Base-by-base conservation (phyloP, 768 basidiomycete species). In the Russula dissimulans region DNA sequence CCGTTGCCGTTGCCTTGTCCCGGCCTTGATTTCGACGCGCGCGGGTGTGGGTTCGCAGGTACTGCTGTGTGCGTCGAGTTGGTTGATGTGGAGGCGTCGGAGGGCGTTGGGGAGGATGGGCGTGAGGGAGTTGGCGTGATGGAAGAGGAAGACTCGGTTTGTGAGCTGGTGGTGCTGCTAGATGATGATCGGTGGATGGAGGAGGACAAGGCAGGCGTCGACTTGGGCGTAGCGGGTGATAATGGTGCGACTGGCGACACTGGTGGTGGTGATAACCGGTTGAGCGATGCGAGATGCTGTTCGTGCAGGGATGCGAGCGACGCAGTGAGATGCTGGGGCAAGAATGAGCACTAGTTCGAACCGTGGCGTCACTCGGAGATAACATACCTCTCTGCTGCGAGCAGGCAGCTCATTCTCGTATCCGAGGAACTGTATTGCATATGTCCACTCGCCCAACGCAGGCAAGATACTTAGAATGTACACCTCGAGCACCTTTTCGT, bases 391-490 rank as follows among this genome's bases (percentile, higher is more conserved):
- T 71, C 81, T 77, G 52, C 70, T 74, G 18, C 76, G 72, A 1
- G 69, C 39, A 15, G 39, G 39, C 12, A 41, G 39, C 39, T 91
- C 87, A 29, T 75, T 75, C 68, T 92, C 90, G 64, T 87, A 87
- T 43, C 80, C 75, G 59, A 93, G 68, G 68, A 91, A 91, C 64
- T 89, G 88, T 54, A 75, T 77, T 15, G 85, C 87, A 66, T 90
- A 89, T 18, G 85, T 83, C 90, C 90, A 92, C 67, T 89, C 84
- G 50, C 81, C 81, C 31, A 92, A 69, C 49, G 81, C 81, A 0
- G 90, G 87, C 39, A 93, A 71, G 39, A 92, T 73, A 59, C 85
- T 83, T 15, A 91, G 73, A 66, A 83, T 84, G 71, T 92, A 93
- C 11, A 89, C 70, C 64, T 91, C 89, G 48, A 92, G 68, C 9